Percentiles rank a stretch among this genome's conserved stretches.
Conservation (phyloP, 768 basidiomycete genomes). For the Leucocoprinus birnbaumii region DNA sequence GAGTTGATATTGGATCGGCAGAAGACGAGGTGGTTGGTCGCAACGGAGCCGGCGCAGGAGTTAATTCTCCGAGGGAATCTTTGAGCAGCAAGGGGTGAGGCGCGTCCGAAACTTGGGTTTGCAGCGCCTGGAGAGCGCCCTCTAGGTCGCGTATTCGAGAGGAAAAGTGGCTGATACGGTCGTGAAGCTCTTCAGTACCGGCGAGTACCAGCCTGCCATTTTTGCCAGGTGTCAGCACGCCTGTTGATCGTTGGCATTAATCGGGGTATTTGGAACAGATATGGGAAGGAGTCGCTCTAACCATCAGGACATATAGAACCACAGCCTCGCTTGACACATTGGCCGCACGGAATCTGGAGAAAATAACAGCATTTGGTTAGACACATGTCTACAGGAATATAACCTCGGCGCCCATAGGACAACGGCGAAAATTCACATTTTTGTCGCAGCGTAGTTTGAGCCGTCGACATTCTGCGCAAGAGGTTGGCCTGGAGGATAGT, state of each 20-base stretch:
- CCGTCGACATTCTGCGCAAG: conserved; percentile 52
- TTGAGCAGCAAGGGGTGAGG: conserved; percentile 46
- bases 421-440: conserved; percentile 36
- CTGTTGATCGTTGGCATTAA: conserved; percentile 25
- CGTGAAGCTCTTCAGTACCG: conserved; percentile 70
- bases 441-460: conserved; percentile 68
- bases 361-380: conserved; percentile 4
- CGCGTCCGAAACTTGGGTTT: conserved; percentile 43
- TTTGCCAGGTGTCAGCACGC: conserved; percentile 54
- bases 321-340: conserved; percentile 73
- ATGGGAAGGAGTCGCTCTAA: conserved; percentile 20
- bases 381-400: conserved; percentile 13
- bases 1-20: conserved; percentile 21
- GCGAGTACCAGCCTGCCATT: conserved; percentile 63
- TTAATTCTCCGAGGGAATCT: conserved; percentile 23
- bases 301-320: conserved; percentile 78
- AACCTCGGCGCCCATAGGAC: conserved; percentile 12
- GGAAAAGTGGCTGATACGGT: conserved; percentile 53
- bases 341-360: conserved; percentile 71
- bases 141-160: conserved; percentile 62
- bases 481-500: conserved; percentile 48
- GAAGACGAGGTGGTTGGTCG: conserved; percentile 21
- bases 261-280: conserved; percentile 1
- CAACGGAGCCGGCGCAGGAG: conserved; percentile 14
- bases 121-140: conserved; percentile 48